These are phyloP conservation scores for Phragmites australis DNA, from an alignment of 176 grass and related monocot genomes.

Conservation along the genomic window DNA sequence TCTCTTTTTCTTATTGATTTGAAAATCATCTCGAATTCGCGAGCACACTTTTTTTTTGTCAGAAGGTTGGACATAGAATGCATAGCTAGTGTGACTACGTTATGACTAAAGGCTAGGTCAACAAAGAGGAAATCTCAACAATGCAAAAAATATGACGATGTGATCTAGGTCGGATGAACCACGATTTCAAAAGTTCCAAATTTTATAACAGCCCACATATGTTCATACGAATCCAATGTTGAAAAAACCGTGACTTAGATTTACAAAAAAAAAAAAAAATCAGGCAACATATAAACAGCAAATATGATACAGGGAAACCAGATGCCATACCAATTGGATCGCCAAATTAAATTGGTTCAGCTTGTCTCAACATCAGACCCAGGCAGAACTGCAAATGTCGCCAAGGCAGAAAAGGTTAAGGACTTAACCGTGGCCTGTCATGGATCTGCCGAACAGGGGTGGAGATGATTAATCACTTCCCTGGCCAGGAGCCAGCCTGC, in stretches of 20 bases:
- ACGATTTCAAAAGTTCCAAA: background rate
- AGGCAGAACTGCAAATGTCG: background rate
- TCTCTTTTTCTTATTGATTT: background rate
- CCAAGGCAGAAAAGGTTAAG: background rate
- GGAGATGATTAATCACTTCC: background rate
- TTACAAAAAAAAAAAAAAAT: too few relatives aligned
- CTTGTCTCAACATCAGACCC: too few relatives aligned
- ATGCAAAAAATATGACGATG: background rate
- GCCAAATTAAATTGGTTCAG: too few relatives aligned
- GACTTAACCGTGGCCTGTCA: background rate
- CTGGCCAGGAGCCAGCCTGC: background rate
- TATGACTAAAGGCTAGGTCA: conserved; percentile 4
- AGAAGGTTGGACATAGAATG: background rate
- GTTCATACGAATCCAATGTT: too few relatives aligned
- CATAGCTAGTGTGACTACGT: background rate
- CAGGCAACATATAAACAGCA: too few relatives aligned
- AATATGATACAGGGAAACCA: too few relatives aligned
- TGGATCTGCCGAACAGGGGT: background rate
- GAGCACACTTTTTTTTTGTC: background rate
- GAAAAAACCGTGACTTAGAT: too few relatives aligned
- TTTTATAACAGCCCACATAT: too few relatives aligned
- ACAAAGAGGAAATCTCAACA: background rate
- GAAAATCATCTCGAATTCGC: background rate
- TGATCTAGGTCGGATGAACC: background rate
- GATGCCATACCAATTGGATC: too few relatives aligned